These are phyloP conservation scores for Ceratocystis eucalypticola DNA, from an alignment of 2,329 filamentous ascomycete genomes.

Conservation along the genomic window DNA sequence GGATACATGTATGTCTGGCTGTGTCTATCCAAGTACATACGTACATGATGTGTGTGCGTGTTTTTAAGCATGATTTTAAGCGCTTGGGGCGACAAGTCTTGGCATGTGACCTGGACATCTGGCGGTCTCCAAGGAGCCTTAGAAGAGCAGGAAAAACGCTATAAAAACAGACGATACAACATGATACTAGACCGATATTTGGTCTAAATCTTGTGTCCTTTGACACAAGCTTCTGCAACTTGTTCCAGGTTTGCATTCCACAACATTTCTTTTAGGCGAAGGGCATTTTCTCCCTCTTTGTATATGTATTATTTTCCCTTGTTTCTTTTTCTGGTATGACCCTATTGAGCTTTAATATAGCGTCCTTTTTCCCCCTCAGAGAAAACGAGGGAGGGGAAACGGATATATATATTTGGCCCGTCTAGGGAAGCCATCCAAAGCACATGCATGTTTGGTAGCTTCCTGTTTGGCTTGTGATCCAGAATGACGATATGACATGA, in stretches of 20 bases:
- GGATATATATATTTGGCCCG: background rate
- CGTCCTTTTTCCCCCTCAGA: background rate
- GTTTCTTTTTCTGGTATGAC: background rate
- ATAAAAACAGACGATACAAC: slow-evolving; percentile 5
- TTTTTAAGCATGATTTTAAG: slow-evolving; percentile 40
- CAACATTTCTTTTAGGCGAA: slow-evolving; percentile 1
- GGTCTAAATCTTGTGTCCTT: background rate
- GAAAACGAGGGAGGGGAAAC: background rate
- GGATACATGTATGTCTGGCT: background rate
- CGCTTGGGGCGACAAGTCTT: slow-evolving; percentile 35
- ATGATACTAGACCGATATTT: background rate
- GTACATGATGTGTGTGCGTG: background rate
- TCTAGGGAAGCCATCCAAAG: background rate
- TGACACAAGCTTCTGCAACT: background rate
- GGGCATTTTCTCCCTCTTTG: background rate
- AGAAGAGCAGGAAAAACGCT: background rate
- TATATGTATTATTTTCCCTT: background rate
- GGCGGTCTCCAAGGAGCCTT: background rate
- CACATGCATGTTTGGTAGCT: background rate
- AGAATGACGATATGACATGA: background rate
- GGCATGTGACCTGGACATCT: slow-evolving; percentile 23
- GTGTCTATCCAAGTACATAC: background rate
- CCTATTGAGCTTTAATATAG: background rate
- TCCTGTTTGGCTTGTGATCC: background rate
- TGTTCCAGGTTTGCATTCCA: slow-evolving; percentile 9